phyloP scores from a whole-genome alignment of 768 basidiomycete genomes.

The Macrolepiota albuminosa region DNA sequence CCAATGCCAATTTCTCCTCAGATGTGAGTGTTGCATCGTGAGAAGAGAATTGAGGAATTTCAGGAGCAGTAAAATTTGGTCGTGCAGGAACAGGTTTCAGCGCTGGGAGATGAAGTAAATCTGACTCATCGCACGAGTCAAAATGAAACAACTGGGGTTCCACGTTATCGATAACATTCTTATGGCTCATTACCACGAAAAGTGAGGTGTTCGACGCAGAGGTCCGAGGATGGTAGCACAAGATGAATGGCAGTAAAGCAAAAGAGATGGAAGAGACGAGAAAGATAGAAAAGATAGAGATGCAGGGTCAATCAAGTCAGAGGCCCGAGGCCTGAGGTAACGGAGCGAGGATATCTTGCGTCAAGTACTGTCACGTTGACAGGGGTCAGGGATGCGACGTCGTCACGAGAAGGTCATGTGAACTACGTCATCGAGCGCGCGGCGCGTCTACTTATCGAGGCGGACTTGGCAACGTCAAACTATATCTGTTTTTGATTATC shows the following conservation, averaged over 20 bases:
- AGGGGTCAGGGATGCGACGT: slow-evolving; percentile 6
- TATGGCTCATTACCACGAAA: slow-evolving; percentile 24
- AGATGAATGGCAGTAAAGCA: slow-evolving; percentile 6
- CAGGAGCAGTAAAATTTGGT: slow-evolving; percentile 1
- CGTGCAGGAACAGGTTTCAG: slow-evolving; percentile 9
- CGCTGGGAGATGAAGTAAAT: slow-evolving; percentile 4
- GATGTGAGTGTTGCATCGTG: slow-evolving; percentile 25
- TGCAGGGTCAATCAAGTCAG: slow-evolving; percentile 18
- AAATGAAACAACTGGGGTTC: slow-evolving; percentile 43
- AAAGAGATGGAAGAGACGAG: slow-evolving; percentile 10
- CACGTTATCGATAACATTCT: slow-evolving; percentile 51
- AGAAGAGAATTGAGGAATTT: slow-evolving; percentile 21
- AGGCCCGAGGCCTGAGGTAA: slow-evolving; percentile 22
- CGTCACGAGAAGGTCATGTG: slow-evolving; percentile 12
- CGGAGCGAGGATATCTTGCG: slow-evolving; percentile 28
- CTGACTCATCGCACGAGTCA: slow-evolving; percentile 37
- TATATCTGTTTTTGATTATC: not conserved
- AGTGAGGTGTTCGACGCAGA: not conserved
- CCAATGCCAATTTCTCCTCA: slow-evolving; percentile 18
- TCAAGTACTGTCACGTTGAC: slow-evolving; percentile 16
- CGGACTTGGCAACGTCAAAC: not conserved
- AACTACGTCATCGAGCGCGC: not conserved
- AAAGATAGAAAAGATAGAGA: slow-evolving; percentile 7
- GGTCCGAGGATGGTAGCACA: slow-evolving; percentile 13
- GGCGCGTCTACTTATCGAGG: not conserved